Evolutionary conservation across 352 stramenopile species (phyloP).

Genomic region (Halophytophthora polymorphica): DNA sequence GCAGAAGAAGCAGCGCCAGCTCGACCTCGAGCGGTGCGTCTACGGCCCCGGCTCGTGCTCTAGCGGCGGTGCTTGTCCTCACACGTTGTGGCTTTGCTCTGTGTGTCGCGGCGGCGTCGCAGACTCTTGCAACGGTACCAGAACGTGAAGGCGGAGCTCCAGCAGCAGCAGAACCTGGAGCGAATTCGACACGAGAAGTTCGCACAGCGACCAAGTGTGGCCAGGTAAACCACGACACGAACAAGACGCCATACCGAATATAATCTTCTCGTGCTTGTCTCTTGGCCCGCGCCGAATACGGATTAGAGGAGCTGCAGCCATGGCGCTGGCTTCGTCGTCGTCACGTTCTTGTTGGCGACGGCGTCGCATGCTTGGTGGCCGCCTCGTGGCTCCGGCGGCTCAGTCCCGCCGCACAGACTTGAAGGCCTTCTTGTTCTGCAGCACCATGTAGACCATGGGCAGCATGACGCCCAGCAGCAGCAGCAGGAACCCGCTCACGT

Average conservation of each 20-base stretch:
- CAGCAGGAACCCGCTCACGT: slow-evolving; percentile 63
- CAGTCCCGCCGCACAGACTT: slow-evolving; percentile 73
- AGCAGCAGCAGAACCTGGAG: slow-evolving; percentile 94
- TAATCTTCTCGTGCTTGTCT: too few relatives aligned
- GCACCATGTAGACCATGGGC: slow-evolving; percentile 82
- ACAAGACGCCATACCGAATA: neutral
- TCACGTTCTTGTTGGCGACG: neutral
- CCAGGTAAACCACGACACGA: slow-evolving; percentile 6
- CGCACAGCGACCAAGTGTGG: slow-evolving; percentile 33
- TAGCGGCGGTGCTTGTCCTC: neutral
- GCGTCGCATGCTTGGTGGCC: too few relatives aligned
- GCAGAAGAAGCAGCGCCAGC: slow-evolving; percentile 93
- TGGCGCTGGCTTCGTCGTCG: neutral
- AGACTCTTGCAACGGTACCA: slow-evolving; percentile 92
- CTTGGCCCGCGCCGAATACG: too few relatives aligned
- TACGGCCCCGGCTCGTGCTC: neutral
- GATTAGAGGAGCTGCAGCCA: too few relatives aligned
- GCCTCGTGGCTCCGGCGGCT: neutral
- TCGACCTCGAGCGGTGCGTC: slow-evolving; percentile 88
- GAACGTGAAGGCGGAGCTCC: slow-evolving; percentile 94
- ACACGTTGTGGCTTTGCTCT: neutral
- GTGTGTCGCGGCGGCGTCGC: neutral
- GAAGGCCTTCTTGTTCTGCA: slow-evolving; percentile 88
- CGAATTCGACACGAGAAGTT: slow-evolving; percentile 86
- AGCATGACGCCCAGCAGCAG: slow-evolving; percentile 65